A percentile compares a stretch with the other conserved stretches of the same genome.
phyloP scores from a whole-genome alignment of 345 rosid genomes.

The Eucalyptus pumila region DNA sequence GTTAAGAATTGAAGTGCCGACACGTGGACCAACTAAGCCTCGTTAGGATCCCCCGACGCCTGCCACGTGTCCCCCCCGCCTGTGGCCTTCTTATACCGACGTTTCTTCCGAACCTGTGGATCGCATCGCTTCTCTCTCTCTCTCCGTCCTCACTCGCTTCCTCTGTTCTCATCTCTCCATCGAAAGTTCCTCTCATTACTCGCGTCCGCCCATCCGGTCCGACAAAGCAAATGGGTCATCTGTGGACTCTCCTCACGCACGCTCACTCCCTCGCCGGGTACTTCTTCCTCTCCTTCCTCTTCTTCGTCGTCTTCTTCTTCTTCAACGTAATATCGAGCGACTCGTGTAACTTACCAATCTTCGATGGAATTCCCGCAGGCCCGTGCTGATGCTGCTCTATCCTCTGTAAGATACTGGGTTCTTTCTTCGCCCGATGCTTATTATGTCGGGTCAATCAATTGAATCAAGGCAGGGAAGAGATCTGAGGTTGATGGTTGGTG shows the following conservation, averaged over 20 bases:
- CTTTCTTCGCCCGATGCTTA: neutral
- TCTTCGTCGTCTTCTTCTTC: neutral
- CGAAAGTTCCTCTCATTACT: neutral
- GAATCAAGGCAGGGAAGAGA: neutral
- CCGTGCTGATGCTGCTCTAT: constrained; percentile 28
- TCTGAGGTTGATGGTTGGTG: neutral
- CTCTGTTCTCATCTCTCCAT: neutral
- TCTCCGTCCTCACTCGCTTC: neutral
- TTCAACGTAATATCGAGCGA: accelerated
- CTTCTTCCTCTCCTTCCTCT: neutral
- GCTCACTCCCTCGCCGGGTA: constrained; percentile 4
- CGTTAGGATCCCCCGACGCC: neutral
- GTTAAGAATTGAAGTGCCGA: neutral
- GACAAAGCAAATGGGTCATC: neutral
- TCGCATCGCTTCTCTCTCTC: neutral
- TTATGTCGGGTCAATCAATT: neutral
- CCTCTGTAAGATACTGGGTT: constrained; percentile 14
- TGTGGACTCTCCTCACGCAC: neutral
- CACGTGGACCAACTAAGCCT: neutral
- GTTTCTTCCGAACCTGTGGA: neutral
- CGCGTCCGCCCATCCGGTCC: neutral
- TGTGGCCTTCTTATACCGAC: neutral
- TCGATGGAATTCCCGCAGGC: neutral
- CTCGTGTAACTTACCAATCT: neutral
- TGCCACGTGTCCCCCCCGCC: neutral